Base-by-base conservation (phyloP, 1,284 basidiomycete genomes). In the Ustilago crameri region DNA sequence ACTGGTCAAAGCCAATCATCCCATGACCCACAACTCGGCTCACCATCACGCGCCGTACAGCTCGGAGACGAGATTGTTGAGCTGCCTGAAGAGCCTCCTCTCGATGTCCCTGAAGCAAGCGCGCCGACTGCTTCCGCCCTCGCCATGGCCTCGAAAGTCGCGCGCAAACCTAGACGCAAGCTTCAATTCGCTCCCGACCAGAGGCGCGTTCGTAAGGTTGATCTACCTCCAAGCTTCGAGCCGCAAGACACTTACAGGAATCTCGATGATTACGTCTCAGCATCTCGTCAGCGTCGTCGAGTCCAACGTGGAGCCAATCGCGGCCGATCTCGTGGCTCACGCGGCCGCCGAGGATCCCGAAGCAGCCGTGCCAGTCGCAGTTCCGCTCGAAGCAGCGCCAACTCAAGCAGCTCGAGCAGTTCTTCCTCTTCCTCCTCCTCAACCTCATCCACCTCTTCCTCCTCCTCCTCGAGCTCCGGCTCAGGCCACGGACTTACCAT, bases 131-230 rank as follows among this genome's bases (percentile, higher is more conserved):
- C 61, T 14, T 32, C 50, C 9, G 72, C 72, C 4, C 61, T 74
- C 17, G 72, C 61, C 12, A 50, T 63, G 58, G 72, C 72, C 5
- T 65, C 72, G 49, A 74, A 64, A 24, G 72, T 58, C 5, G 63
- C 55, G n/a, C 61, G 67, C 34, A 63, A 61, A 44, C 76, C 58
- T 8, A 77, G 57, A 43, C 53, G 63, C 10, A 68, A 55, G 27
- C 71, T 82, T 4, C 74, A 78, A 3, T 82, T 82, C 62, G 81
- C 81, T 12, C 74, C 78, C 10, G 68, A 80, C 54, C 66, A 74
- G 45, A 60, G 52, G 44, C 63, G 75, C 10, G 47, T 83, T 9
- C 68, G 72, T 18, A 74, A 72, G n/a, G 66, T 77, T 35, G 80
- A 83, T 46, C 51, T 83, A 34, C 81, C 81, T 2, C 43, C 53